Evolutionary conservation across 164 flowering plant genomes (phyloP).

Genomic region (Chloranthus sessilifolius): DNA sequence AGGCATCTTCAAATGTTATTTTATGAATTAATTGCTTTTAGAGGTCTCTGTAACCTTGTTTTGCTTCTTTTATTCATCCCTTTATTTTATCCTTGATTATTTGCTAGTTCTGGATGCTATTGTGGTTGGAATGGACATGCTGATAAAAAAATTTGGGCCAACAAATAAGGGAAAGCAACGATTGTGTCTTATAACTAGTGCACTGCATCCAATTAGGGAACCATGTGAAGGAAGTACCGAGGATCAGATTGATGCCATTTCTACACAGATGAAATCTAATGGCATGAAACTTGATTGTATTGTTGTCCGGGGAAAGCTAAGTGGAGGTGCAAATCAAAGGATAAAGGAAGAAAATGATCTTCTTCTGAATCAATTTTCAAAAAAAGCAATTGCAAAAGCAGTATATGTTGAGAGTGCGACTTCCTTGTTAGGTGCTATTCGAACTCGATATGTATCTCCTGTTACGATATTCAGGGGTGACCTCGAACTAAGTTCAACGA

Average conservation of each 20-base stretch:
- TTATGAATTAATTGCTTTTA: no score
- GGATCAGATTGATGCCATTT: conserved; percentile 75
- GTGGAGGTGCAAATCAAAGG: conserved; percentile 29
- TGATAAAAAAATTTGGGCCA: conserved; percentile 80
- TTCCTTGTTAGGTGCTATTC: conserved; percentile 70
- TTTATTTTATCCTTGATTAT: conserved; percentile 44
- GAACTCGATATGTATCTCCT: conserved; percentile 75
- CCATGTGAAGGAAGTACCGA: conserved; percentile 88
- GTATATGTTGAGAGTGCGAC: conserved; percentile 65
- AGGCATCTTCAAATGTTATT: no score
- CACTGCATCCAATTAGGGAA: conserved; percentile 57
- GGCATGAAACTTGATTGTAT: conserved; percentile 85
- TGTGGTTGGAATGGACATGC: conserved; percentile 93
- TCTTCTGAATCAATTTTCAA: conserved; percentile 50
- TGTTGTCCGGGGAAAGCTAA: conserved; percentile 45
- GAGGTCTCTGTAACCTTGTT: no score
- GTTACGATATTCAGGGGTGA: conserved; percentile 91
- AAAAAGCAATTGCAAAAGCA: conserved; percentile 45
- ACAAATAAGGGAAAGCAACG: conserved; percentile 89
- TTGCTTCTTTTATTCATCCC: background rate
- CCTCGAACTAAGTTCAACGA: conserved; percentile 58
- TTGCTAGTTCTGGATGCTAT: conserved; percentile 83
- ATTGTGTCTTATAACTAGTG: conserved; percentile 79
- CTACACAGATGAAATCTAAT: conserved; percentile 57
- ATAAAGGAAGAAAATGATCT: conserved; percentile 66